Evolutionary conservation across 139 green algal species (phyloP), one percentile per base, ranked within the genome.

Genomic region (Chlamydomonas sp.): DNA sequence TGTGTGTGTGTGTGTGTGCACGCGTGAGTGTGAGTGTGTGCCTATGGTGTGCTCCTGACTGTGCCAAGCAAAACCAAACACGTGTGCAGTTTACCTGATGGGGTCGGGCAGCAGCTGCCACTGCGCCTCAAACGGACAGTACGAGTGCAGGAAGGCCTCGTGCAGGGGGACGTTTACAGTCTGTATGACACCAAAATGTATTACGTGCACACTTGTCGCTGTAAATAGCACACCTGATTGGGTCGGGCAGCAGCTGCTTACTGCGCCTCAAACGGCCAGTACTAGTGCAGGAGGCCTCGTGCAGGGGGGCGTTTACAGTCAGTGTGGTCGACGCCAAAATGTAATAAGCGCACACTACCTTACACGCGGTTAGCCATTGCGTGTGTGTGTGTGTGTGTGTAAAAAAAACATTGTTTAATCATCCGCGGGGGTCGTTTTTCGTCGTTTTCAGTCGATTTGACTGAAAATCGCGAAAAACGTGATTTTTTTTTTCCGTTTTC

Each of bases 101-200:
- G 80, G 73, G 24, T 80, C 47, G 0, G 49, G 50, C 70, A 86
- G 71, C 63, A 88, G 72, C 71, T 86, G 80, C 81, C 84, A 87
- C 34, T 79, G 74, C 2, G 75, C 76, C 34, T 87, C 76, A 31
- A 88, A 72, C 2, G 81, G 84, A 48, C 80, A 62, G 73, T 88
- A 83, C 3, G 64, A 69, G 62, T 81, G 77, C 58, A 85, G 78
- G 58, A 84, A 85, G 2, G 73, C 73, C 34, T 81, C 70, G 3
- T 77, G 81, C 2, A 73, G 79, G n/a, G n/a, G n/a, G n/a, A n/a
- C n/a, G n/a, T n/a, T n/a, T 60, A 36, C 58, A 65, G 3, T 31
- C 10, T 29, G 5, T 13, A 5, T 10, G 30, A 3, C 58, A 37
- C n/a, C 10, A 3, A 3, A n/a, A n/a, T n/a, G n/a, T n/a, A n/a